These are phyloP conservation scores for Sporothrix brunneoviolacea DNA, from an alignment of 2,329 filamentous ascomycete species.

Conservation along the genomic window DNA sequence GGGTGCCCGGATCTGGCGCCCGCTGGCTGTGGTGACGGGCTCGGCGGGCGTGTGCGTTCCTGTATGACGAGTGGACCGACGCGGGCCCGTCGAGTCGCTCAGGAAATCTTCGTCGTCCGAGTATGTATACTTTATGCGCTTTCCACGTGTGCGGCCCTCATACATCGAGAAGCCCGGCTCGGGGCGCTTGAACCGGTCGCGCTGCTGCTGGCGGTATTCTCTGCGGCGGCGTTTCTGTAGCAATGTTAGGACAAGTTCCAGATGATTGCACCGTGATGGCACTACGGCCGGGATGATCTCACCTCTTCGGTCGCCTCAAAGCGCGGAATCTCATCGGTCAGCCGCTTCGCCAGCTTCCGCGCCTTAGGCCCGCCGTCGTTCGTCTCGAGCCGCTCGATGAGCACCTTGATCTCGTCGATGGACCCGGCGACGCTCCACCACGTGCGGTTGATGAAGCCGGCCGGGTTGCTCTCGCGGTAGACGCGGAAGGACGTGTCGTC, in stretches of 20 bases:
- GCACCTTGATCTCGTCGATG: slow-evolving; percentile 73
- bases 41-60: slow-evolving; percentile 68
- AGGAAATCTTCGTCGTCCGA: slow-evolving; percentile 76
- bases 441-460: slow-evolving; percentile 58
- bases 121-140: slow-evolving; percentile 93
- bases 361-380: slow-evolving; percentile 77
- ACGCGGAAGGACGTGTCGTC: slow-evolving; percentile 92
- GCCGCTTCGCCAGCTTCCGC: slow-evolving; percentile 68
- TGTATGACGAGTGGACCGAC: slow-evolving; percentile 70
- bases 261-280: too few species aligned
- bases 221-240: slow-evolving; percentile 85
- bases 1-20: slow-evolving; percentile 71
- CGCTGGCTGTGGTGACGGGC: slow-evolving; percentile 70
- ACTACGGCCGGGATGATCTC: slow-evolving; percentile 29
- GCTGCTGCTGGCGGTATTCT: slow-evolving; percentile 81
- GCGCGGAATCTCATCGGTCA: slow-evolving; percentile 71
- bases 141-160: slow-evolving; percentile 91
- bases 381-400: slow-evolving; percentile 69
- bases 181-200: slow-evolving; percentile 79
- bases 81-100: slow-evolving; percentile 52
- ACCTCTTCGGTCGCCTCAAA: slow-evolving; percentile 93
- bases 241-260: too few species aligned
- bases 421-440: slow-evolving; percentile 92
- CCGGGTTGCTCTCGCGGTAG: slow-evolving; percentile 87
- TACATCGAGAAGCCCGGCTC: slow-evolving; percentile 90